These are phyloP conservation scores for Mucor saturninus DNA, from an alignment of 371 early-diverging fungal genomes.

Conservation along the genomic window DNA sequence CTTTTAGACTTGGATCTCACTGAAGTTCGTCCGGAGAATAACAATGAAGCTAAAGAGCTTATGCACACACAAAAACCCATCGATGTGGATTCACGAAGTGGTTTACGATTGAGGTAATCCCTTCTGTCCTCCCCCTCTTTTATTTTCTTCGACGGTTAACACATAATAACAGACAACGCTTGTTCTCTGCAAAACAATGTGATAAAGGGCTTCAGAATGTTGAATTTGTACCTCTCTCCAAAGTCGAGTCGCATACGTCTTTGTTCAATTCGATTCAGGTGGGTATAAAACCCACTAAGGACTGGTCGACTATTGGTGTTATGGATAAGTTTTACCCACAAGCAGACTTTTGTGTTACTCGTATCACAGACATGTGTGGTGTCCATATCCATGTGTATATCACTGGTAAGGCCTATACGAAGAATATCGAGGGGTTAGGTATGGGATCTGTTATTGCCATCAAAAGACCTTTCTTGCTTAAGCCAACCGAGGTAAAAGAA, in stretches of 20 bases:
- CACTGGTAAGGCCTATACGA: conserved; percentile 33
- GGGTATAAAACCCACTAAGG: conserved; percentile 32
- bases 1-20: no score
- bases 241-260: conserved; percentile 15
- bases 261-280: conserved; percentile 32
- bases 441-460: conserved; percentile 37
- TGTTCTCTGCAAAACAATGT: conserved; percentile 16
- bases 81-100: conserved; percentile 18
- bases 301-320: conserved; percentile 47
- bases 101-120: conserved; percentile 22
- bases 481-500: conserved; percentile 24
- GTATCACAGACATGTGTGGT: conserved; percentile 42
- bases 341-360: conserved; percentile 29
- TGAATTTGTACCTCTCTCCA: conserved; percentile 18
- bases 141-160: neutral
- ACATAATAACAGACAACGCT: conserved; percentile 7
- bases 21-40: conserved; percentile 3
- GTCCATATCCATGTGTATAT: conserved; percentile 31
- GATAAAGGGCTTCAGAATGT: conserved; percentile 19
- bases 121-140: neutral
- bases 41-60: conserved; percentile 2
- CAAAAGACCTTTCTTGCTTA: conserved; percentile 32
- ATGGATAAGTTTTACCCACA: conserved; percentile 30
- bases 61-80: conserved; percentile 1
- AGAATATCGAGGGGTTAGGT: conserved; percentile 22